Evolutionary conservation across 148 eudicot species (phyloP), one percentile per base, ranked within the genome.

Genomic region (Fallopia convolvulus): DNA sequence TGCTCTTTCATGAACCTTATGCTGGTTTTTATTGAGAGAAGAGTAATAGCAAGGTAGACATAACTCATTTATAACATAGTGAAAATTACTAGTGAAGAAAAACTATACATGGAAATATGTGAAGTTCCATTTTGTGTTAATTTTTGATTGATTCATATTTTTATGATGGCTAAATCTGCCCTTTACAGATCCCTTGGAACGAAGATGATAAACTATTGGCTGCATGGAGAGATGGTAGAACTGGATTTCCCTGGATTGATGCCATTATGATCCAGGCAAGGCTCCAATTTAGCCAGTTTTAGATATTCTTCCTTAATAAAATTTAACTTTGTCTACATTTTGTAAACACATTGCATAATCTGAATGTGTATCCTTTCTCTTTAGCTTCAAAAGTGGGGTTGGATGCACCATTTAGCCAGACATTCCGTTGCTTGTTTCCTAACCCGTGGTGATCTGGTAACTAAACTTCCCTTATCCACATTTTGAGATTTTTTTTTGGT

Each of bases 401-500:
- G 98, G 98, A 94, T 94, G 91, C 98, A 94, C 85, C 98, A 92
- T 83, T 94, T 94, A 80, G 95, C 97, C 66, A 90, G 97, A 63
- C 98, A 94, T 78, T 89, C 88, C 82, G 98, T 94, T 74, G 97
- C 98, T 65, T 94, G 98, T 53, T 94, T 94, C 83, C 86, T 94
- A 58, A 92, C 98, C 68, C 94, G 98, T 23, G 98, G 98, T 74
- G 98, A 94, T 83, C 82, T 94, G 87, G 98, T 92, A 82, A 76
- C 23, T 32, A 78, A 65, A 8, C 23, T 44, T n/a, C 77, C 21
- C 56, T 26, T 75, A 17, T 23, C 55, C 55, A 83, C n/a, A 71
- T 17, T 53, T 65, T 56, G 32, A 70, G 10, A 71, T 49, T 73
- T 20, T 73, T 20, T 5, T 21, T 39, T 3, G 12, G 13, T 77